Base-by-base conservation (phyloP, 768 basidiomycete genomes). In the Basidioascus undulatus region DNA sequence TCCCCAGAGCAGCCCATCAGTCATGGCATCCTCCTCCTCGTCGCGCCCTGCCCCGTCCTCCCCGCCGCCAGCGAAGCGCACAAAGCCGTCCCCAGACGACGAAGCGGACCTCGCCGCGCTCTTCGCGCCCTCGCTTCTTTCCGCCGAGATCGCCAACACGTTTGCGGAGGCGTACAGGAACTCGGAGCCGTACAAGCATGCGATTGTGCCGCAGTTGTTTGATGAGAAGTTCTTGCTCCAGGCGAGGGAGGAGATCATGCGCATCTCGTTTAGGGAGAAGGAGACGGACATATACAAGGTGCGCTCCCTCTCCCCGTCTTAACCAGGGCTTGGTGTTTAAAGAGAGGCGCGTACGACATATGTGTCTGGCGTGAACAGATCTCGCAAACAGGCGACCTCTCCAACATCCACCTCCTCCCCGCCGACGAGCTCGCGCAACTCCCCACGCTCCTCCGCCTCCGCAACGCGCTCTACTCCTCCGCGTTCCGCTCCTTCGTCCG, bases 281-380 rank as follows among this genome's bases (percentile, higher is more conserved):
- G 81, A 94, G 65, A 96, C 89, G 3, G 89, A 96, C 54, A 96
- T 96, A 49, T 96, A 94, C 71, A 84, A 81, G 73, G 81, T 78
- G 11, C 15, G 7, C 13, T 32, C 1, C 16, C 3, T 5, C 31
- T 35, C n/a, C n/a, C 0, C 20, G 13, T 32, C 3, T 5, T 30
- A 6, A 12, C 16, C 30, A 19, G 23, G 21, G 28, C 4, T 16
- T n/a, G 3, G 9, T 28, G 23, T 25, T 3, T n/a, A n/a, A n/a
- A n/a, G n/a, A n/a, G n/a, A n/a, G n/a, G n/a, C n/a, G n/a, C n/a
- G n/a, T n/a, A n/a, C n/a, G n/a, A n/a, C n/a, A n/a, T n/a, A n/a
- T n/a, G n/a, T n/a, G 9, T 35, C 26, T 43, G 39, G 36, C 32
- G 33, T 33, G 15, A 5, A 32, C 50, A 94, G 87, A 77, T 96